These are phyloP conservation scores for Phylloporus arenicola DNA, from an alignment of 768 basidiomycete genomes.

Conservation along the genomic window DNA sequence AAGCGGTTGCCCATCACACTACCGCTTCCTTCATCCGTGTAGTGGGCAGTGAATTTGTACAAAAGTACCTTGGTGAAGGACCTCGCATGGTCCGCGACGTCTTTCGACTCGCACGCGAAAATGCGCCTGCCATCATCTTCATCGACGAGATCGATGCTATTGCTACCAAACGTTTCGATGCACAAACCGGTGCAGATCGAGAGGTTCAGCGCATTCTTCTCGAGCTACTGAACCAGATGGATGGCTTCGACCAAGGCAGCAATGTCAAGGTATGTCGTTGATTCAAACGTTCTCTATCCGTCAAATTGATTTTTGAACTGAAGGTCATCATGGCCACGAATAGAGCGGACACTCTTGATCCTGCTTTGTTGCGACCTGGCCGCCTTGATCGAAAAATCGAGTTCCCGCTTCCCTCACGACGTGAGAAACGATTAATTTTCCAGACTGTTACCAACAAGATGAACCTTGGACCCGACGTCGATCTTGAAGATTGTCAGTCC, in stretches of 20 bases:
- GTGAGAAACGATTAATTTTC: slow-evolving; percentile 96
- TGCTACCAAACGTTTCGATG: slow-evolving; percentile 98
- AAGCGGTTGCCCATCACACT: slow-evolving; percentile 98
- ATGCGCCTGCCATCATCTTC: slow-evolving; percentile 97
- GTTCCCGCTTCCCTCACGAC: slow-evolving; percentile 89
- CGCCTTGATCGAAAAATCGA: slow-evolving; percentile 98
- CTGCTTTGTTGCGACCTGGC: slow-evolving; percentile 93
- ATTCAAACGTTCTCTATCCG: background rate
- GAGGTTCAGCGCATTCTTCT: slow-evolving; percentile 98
- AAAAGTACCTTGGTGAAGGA: slow-evolving; percentile 98
- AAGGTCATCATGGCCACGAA: slow-evolving; percentile 99
- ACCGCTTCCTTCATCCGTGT: slow-evolving; percentile 98
- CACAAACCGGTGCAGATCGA: slow-evolving; percentile 97
- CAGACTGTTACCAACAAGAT: slow-evolving; percentile 96
- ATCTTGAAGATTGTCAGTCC: slow-evolving; percentile 91
- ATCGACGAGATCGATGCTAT: slow-evolving; percentile 99
- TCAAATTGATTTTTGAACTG: background rate
- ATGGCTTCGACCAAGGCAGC: slow-evolving; percentile 97
- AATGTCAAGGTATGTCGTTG: slow-evolving; percentile 78
- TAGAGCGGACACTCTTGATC: slow-evolving; percentile 95
- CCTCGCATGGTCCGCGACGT: slow-evolving; percentile 99
- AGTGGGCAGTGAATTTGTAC: slow-evolving; percentile 97
- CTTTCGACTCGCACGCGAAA: slow-evolving; percentile 95
- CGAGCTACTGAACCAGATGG: slow-evolving; percentile 98
- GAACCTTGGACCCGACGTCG: slow-evolving; percentile 97